Base-by-base conservation (phyloP, 306 rosid genomes). In the Begonia peltatifolia region DNA sequence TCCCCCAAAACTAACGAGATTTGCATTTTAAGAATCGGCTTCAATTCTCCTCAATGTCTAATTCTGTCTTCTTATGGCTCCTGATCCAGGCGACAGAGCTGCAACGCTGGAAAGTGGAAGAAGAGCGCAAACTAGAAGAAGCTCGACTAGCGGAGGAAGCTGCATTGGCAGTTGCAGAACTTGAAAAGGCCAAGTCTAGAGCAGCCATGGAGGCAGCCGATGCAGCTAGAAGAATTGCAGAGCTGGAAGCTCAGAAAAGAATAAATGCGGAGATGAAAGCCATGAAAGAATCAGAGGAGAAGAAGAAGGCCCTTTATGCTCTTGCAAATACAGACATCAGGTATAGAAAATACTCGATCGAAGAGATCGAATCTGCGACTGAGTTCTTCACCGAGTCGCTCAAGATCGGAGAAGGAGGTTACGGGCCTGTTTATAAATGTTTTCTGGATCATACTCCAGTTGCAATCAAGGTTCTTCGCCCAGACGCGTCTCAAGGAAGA, bases 321-420 rank as follows among this genome's bases (percentile, higher is more conserved):
- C 49, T 78, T 36, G 70, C 68, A 52, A 69, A 65, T 22, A 61
- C 59, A 30, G 90, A 80, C 60, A 50, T 64, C 51, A 76, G 97
- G 68, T 89, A 82, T 48, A 78, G 97, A 61, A 84, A 53, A 75
- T 89, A 89, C 55, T 46, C 83, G 3, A 89, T 89, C 1, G 90
- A 82, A 61, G 95, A 84, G 53, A 89, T 89, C 48, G 97, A 89
- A 79, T 68, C 71, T 12, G 94, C 97, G 22, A 89, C 97, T 0
- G 59, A 81, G 0, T 80, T 65, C 63, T 89, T 89, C 18, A 5
- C 85, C 0, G 68, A 68, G 6, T 78, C 85, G n/a, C 77, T 76
- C 23, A 85, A 72, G 79, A 82, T 89, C 53, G 97, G 97, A 52
- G 97, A 89, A 78, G 97, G 97, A 0, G 97, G 97, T 23, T 89